Conservation (phyloP, 129 eudicot genomes). For the Oenanthe sinensis region DNA sequence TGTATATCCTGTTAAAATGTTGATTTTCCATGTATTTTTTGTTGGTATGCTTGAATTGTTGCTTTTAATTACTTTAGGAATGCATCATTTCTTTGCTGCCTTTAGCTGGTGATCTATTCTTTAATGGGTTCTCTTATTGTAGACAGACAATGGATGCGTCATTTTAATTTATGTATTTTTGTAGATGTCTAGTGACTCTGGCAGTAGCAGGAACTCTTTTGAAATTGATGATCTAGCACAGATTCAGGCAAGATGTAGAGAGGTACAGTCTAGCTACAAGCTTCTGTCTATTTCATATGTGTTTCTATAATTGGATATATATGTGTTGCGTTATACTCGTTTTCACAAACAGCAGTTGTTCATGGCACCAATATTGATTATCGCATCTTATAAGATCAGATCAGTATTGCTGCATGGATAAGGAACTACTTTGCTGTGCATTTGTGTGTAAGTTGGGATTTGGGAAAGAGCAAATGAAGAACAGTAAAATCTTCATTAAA, state of each 20-base stretch:
- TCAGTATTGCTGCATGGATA: neutral
- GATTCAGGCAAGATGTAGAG: constrained; percentile 58
- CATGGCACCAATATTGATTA: neutral
- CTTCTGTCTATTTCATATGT: neutral
- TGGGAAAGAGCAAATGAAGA: neutral
- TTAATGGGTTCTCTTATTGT: neutral
- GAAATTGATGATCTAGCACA: constrained; percentile 53
- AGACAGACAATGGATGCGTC: neutral
- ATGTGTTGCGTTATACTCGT: neutral
- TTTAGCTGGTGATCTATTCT: neutral
- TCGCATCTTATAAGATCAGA: neutral
- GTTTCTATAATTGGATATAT: neutral
- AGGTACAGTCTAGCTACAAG: constrained; percentile 34
- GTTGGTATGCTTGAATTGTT: neutral
- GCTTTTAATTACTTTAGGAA: neutral
- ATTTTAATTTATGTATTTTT: neutral
- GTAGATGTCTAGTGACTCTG: constrained; percentile 64
- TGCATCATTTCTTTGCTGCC: neutral
- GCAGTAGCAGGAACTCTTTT: constrained; percentile 41
- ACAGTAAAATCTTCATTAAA: neutral
- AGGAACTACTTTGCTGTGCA: neutral
- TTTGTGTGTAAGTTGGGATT: neutral
- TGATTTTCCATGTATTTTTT: too few relatives aligned
- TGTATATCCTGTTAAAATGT: too few relatives aligned
- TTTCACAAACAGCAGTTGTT: neutral